Conservation (phyloP, 192 early-diverging fungal genomes). For the Borealophlyctis nickersoniae region DNA sequence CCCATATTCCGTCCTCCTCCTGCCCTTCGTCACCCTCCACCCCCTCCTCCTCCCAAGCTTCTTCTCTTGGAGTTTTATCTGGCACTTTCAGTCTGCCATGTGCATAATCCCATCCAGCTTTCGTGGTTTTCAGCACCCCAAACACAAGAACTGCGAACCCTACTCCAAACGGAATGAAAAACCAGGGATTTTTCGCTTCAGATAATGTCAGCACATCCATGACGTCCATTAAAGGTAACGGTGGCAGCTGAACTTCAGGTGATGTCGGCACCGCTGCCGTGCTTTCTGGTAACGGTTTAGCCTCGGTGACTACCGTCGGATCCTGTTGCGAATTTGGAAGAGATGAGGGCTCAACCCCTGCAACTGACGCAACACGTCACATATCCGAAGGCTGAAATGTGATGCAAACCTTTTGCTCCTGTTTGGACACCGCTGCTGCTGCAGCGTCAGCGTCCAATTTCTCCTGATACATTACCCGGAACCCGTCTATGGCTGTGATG, state of each 20-base stretch:
- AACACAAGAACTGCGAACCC: slow-evolving; percentile 31
- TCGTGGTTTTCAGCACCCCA: slow-evolving; percentile 23
- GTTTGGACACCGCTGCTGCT: slow-evolving; percentile 1
- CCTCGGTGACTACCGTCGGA: background rate
- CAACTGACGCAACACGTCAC: too few relatives aligned
- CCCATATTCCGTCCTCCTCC: too few relatives aligned
- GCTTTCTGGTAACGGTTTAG: background rate
- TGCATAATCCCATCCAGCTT: background rate
- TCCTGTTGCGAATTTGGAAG: background rate
- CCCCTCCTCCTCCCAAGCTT: background rate
- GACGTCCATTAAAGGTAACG: slow-evolving; percentile 7
- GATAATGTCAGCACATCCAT: slow-evolving; percentile 16
- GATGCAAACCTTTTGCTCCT: too few relatives aligned
- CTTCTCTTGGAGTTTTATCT: background rate
- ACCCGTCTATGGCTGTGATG: slow-evolving; percentile 74
- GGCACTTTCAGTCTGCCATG: background rate
- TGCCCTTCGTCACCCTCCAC: background rate
- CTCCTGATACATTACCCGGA: slow-evolving; percentile 45
- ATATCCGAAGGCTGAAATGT: too few relatives aligned
- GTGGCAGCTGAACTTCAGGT: background rate
- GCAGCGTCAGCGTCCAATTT: slow-evolving; percentile 13
- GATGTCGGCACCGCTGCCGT: background rate
- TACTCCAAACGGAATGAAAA: slow-evolving; percentile 26
- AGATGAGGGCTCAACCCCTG: too few relatives aligned
- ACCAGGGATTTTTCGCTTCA: slow-evolving; percentile 17